These are phyloP conservation scores for Pelargonium fulgidum DNA, from an alignment of 441 rosid species.

Conservation along the genomic window DNA sequence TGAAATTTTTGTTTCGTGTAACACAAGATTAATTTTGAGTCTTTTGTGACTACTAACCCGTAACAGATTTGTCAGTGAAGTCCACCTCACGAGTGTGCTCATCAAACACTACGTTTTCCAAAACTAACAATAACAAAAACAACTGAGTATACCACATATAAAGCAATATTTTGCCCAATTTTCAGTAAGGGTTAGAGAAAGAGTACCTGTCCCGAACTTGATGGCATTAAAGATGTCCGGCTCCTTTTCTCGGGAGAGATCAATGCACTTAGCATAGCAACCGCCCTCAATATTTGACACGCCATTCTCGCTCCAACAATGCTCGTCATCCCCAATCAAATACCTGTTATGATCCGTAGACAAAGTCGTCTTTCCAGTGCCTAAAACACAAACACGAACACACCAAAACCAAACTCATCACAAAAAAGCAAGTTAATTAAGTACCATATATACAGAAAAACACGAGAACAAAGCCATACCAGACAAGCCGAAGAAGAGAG, in stretches of 20 bases:
- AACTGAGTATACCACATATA: too few relatives aligned
- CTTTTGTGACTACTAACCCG: conserved; percentile 35
- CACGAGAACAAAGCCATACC: conserved; percentile 40
- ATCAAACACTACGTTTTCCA: conserved; percentile 84
- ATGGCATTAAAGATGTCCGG: conserved; percentile 96
- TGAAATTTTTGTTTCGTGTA: too few relatives aligned
- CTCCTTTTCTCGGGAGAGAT: conserved; percentile 82
- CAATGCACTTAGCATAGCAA: conserved; percentile 95
- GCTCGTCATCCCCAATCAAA: conserved; percentile 91
- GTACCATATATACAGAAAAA: too few relatives aligned
- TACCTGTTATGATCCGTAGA: conserved; percentile 92
- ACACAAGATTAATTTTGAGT: neutral
- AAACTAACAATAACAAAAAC: conserved; percentile 41
- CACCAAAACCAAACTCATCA: conserved; percentile 15
- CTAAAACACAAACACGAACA: conserved; percentile 28
- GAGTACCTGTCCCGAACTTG: conserved; percentile 82
- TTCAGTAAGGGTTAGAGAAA: neutral
- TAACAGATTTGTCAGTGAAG: conserved; percentile 64
- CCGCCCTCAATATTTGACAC: conserved; percentile 97
- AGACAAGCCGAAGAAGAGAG: conserved; percentile 98
- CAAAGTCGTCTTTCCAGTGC: conserved; percentile 92
- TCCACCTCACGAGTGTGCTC: conserved; percentile 89
- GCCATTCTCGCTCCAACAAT: conserved; percentile 88
- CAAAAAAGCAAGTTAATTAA: too few relatives aligned
- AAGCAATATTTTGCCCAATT: too few relatives aligned